phyloP scores from a whole-genome alignment of 2,329 filamentous ascomycete species.

The Fusarium nisikadoi region DNA sequence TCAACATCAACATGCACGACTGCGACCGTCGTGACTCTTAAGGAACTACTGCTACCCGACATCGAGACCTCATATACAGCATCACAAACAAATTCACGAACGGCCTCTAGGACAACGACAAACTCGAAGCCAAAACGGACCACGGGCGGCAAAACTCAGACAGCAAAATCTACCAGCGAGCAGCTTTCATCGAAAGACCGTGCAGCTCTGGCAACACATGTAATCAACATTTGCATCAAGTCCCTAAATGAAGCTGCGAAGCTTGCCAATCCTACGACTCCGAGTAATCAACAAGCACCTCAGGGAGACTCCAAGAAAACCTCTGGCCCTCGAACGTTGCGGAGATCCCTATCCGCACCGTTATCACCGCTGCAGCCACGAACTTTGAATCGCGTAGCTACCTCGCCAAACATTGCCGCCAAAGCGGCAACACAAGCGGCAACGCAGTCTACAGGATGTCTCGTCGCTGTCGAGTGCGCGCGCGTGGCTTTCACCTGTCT shows the following conservation, averaged over 20 bases:
- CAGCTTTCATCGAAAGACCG: conserved; percentile 61
- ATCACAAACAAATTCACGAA: conserved; percentile 43
- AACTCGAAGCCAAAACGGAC: conserved; percentile 42
- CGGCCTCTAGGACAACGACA: conserved; percentile 43
- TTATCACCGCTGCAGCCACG: conserved; percentile 71
- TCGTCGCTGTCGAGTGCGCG: conserved; percentile 75
- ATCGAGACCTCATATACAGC: conserved; percentile 42
- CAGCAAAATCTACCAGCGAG: conserved; percentile 37
- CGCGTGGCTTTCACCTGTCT: conserved; percentile 74
- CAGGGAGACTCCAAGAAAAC: conserved; percentile 50
- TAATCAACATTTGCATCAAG: conserved; percentile 77
- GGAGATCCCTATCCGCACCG: conserved; percentile 67
- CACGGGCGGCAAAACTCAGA: conserved; percentile 3
- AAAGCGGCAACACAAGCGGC: conserved; percentile 48
- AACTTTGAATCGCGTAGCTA: conserved; percentile 68
- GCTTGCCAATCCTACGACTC: conserved; percentile 48
- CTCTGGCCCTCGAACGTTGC: conserved; percentile 55
- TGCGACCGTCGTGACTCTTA: conserved; percentile 58
- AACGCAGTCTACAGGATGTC: conserved; percentile 56
- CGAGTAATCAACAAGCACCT: conserved; percentile 48
- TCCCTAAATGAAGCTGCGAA: conserved; percentile 75
- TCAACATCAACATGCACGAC: conserved; percentile 65
- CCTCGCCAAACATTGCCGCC: conserved; percentile 57
- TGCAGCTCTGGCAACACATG: conserved; percentile 75
- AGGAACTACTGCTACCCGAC: conserved; percentile 57